Evolutionary conservation across 139 green algal species (phyloP), one percentile per base, ranked within the genome.

Genomic region (Tetradesmus lagerheimii): DNA sequence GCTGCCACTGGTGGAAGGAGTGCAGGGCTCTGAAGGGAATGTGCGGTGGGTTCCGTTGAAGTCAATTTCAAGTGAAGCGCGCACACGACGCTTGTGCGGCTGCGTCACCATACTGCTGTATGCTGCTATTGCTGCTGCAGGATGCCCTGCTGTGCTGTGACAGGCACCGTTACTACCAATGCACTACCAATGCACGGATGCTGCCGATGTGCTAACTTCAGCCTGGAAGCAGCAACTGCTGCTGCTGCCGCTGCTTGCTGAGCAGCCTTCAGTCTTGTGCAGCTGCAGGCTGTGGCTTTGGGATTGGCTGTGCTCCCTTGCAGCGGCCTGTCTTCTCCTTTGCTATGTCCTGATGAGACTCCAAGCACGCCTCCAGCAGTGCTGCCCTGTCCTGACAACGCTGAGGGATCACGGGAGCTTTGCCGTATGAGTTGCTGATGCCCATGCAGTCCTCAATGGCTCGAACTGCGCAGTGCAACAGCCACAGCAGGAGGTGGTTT

Each of bases 361-460:
- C 92, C 11, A 95, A 92, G 77, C 93, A 95, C 2, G 89, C 93
- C 34, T 92, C 83, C 4, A 95, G 89, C 43, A 89, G 16, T 27
- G 92, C 85, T 37, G 92, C 90, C 15, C 79, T 87, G 29, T 87
- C 71, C 53, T 83, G 67, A 47, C 92, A 94, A 29, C 81, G 66
- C 57, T 81, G 74, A 25, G 83, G 86, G 31, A 91, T 91, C 11
- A 85, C 43, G 9, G 62, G 71, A 20, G 85, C 83, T 25, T n/a
- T 83, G 20, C 85, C 77, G 4, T 38, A 64, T 0, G 75, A 92
- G 75, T 83, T 93, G 64, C 78, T 85, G 29, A 91, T 92, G 15
- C 93, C 93, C 6, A 94, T 83, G 87, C 93, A 95, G 74, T 95
- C 93, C 77, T 95, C 92, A 11, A 95, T 89, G 14, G 80, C 86